Base-by-base conservation (phyloP, 2,329 filamentous ascomycete genomes). In the Peltaster fructicola region DNA sequence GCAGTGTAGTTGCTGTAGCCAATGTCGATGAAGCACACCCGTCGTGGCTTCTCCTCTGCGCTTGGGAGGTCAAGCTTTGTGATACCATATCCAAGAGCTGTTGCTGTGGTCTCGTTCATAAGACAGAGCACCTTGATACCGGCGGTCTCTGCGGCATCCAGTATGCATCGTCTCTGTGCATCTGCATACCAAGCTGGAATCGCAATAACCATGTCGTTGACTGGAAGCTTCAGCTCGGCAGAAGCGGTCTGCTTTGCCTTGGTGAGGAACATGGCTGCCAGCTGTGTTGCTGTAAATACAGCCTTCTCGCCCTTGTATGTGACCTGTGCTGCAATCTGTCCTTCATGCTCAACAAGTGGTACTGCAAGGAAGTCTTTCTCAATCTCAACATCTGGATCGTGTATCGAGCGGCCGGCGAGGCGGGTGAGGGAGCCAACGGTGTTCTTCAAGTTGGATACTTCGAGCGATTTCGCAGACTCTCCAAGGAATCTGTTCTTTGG, bases 371-470 rank as follows among this genome's bases (percentile, higher is more conserved):
- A 93, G 48, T 91, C 67, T 59, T 91, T 78, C 67, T 98, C 88
- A 49, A 88, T 67, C 57, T 82, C 68, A 36, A 92, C 66, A 65
- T 98, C 88, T 50, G 88, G 82, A 50, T 98, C 88, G 52, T 65
- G 74, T 57, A 85, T 67, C 35, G 68, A 64, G 50, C 88, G 81
- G 49, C 88, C 88, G 48, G 77, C 76, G 43, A 98, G 73, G 47
- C 88, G 80, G 63, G 92, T 92, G 46, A 98, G 68, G 40, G 72
- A 84, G 53, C 71, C 65, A 59, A 98, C 79, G 41, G 88, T 98
- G 68, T 98, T 98, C 66, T 95, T 98, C 48, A 95, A 72, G 66
- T 98, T 98, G 49, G 85, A 92, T 52, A 92, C 90, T 61, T 98
- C 88, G 61, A 93, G 85, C 40, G 85, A 95, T 71, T 95, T 95